These are phyloP conservation scores for Globisporangium takayamanum DNA, from an alignment of 352 stramenopile species.

Conservation along the genomic window DNA sequence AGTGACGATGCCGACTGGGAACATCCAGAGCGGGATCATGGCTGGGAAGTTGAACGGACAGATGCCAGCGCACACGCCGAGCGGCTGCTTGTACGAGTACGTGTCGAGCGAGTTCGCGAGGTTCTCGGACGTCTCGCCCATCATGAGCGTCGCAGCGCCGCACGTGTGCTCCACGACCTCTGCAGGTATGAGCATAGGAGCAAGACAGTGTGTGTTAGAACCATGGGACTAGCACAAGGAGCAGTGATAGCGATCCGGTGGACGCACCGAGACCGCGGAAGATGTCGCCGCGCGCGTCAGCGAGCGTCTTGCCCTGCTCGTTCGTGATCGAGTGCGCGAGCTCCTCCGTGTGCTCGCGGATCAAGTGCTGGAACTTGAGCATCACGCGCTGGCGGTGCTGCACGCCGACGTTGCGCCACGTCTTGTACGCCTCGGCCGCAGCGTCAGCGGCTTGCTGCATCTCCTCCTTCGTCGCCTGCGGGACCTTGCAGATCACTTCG, in stretches of 20 bases:
- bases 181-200: background rate
- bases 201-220: background rate
- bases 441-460: constrained; percentile 81
- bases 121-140: constrained; percentile 94
- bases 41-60: constrained; percentile 95
- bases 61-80: constrained; percentile 92
- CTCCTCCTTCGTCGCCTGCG: constrained; percentile 82
- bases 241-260: background rate
- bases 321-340: constrained; percentile 92
- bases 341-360: constrained; percentile 92
- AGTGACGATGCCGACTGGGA: constrained; percentile 81
- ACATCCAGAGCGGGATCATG: constrained; percentile 96
- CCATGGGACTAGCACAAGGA: background rate
- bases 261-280: constrained; percentile 90
- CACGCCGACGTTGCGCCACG: constrained; percentile 91
- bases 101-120: constrained; percentile 91
- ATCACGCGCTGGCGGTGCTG: constrained; percentile 93
- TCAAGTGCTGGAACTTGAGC: constrained; percentile 94
- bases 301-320: constrained; percentile 91
- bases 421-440: constrained; percentile 83
- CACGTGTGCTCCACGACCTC: constrained; percentile 79
- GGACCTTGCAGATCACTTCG: constrained; percentile 80
- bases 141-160: constrained; percentile 78
- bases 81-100: constrained; percentile 94
- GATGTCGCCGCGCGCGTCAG: constrained; percentile 95